phyloP scores from a whole-genome alignment of 1,284 basidiomycete genomes.

The Ustilago hordei region DNA sequence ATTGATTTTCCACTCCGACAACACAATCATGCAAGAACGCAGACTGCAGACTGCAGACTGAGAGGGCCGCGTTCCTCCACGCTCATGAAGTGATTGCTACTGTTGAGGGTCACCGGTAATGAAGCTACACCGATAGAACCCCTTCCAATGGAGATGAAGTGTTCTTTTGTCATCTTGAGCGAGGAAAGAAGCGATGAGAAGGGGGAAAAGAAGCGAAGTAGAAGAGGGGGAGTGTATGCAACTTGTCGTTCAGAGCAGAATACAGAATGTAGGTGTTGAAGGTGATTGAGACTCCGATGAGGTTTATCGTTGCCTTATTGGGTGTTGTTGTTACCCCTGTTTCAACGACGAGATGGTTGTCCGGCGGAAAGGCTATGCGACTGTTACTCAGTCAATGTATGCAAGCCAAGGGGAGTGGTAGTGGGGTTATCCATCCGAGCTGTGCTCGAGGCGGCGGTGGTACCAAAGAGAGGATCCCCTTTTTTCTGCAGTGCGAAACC shows the following conservation, averaged over 20 bases:
- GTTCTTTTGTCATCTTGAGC: neutral
- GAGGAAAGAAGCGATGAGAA: neutral
- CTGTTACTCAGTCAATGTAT: neutral
- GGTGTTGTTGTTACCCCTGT: neutral
- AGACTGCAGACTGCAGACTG: neutral
- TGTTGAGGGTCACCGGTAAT: neutral
- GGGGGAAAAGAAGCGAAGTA: too few relatives aligned
- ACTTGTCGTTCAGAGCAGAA: neutral
- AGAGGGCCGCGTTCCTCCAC: neutral
- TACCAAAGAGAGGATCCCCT: neutral
- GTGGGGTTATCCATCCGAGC: neutral
- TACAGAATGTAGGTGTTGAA: neutral
- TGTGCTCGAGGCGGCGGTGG: neutral
- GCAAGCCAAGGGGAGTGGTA: neutral
- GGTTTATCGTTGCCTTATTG: neutral
- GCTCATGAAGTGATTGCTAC: neutral
- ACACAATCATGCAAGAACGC: neutral
- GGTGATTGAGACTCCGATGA: neutral
- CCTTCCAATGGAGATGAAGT: neutral
- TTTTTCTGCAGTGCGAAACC: neutral
- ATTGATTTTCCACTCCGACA: neutral
- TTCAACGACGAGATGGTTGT: neutral
- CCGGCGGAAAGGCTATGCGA: constrained; percentile 2
- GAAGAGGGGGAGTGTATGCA: neutral
- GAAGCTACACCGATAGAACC: neutral